Conservation (phyloP, 192 early-diverging fungal species). For the Coemansia sp. region DNA sequence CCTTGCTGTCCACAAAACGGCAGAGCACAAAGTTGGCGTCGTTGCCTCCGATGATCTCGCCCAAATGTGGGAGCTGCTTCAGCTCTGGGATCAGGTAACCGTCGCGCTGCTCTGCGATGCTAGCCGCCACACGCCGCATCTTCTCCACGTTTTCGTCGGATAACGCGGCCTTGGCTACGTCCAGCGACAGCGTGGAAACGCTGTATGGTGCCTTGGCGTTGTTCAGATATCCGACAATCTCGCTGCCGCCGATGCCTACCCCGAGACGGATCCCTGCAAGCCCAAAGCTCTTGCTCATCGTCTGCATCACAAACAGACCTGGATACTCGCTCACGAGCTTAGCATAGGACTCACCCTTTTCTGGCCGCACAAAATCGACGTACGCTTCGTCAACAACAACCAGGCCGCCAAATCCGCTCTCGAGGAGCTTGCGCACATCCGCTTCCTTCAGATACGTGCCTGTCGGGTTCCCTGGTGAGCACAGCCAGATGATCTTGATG, state of each 20-base stretch:
- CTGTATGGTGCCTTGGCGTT: conserved; percentile 99
- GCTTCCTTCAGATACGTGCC: conserved; percentile 75
- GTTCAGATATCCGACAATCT: conserved; percentile 89
- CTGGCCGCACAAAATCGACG: conserved; percentile 86
- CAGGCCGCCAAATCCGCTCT: conserved; percentile 71
- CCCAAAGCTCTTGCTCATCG: conserved; percentile 98
- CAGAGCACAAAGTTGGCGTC: conserved; percentile 97
- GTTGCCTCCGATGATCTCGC: conserved; percentile 80
- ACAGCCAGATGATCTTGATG: conserved; percentile 93
- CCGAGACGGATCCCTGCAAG: conserved; percentile 95
- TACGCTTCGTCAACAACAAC: conserved; percentile 99
- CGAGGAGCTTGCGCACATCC: conserved; percentile 56
- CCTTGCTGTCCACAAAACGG: conserved; percentile 70
- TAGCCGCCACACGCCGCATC: conserved; percentile 66
- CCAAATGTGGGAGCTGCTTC: conserved; percentile 64
- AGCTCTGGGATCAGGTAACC: conserved; percentile 66
- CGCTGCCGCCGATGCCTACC: conserved; percentile 76
- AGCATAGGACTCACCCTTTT: conserved; percentile 70
- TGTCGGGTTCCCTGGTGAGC: conserved; percentile 99
- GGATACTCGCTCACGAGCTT: conserved; percentile 82
- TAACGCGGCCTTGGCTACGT: conserved; percentile 79
- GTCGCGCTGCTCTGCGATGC: conserved; percentile 69
- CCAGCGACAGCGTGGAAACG: conserved; percentile 85
- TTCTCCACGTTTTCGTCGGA: conserved; percentile 64
- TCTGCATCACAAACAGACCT: conserved; percentile 96